Percentiles rank a stretch among this genome's conserved stretches.
Evolutionary conservation across 176 grass and related monocot species (phyloP).

Genomic region (Phyllostachys edulis): DNA sequence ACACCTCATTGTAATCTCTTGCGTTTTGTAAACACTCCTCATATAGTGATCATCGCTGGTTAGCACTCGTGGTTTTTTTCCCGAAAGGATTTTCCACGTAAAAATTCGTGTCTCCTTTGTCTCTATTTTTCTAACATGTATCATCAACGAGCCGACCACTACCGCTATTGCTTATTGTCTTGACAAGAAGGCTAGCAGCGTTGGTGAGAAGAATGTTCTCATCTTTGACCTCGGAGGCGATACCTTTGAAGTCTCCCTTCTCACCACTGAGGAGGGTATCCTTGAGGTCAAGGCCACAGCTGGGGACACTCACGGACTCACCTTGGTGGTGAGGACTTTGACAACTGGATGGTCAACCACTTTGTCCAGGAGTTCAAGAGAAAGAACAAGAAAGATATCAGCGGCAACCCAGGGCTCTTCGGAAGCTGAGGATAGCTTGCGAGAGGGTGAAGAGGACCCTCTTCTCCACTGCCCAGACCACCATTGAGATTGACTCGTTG

Average conservation of each 20-base stretch:
- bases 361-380: slow-evolving; percentile 27
- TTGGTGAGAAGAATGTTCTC: slow-evolving; percentile 27
- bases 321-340: too few relatives aligned
- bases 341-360: slow-evolving; percentile 12
- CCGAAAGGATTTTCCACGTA: too few relatives aligned
- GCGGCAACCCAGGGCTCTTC: slow-evolving; percentile 9
- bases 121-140: too few relatives aligned
- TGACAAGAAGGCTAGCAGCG: slow-evolving; percentile 4
- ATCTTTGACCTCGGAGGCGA: slow-evolving; percentile 22
- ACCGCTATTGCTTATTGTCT: slow-evolving; percentile 10
- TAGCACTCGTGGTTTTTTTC: too few relatives aligned
- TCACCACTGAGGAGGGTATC: slow-evolving; percentile 25
- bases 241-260: slow-evolving; percentile 17
- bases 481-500: slow-evolving; percentile 12
- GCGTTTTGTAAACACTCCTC: too few relatives aligned
- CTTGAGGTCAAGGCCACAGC: slow-evolving; percentile 28
- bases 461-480: slow-evolving; percentile 16
- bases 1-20: too few relatives aligned
- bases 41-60: too few relatives aligned
- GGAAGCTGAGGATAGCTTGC: slow-evolving; percentile 17
- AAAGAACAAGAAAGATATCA: slow-evolving; percentile 31
- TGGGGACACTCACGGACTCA: slow-evolving; percentile 16
- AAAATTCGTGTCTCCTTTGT: too few relatives aligned
- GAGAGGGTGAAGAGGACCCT: slow-evolving; percentile 17
- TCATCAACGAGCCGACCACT: background rate